phyloP scores from a whole-genome alignment of 2,329 filamentous ascomycete genomes.

The Fusarium sp. region DNA sequence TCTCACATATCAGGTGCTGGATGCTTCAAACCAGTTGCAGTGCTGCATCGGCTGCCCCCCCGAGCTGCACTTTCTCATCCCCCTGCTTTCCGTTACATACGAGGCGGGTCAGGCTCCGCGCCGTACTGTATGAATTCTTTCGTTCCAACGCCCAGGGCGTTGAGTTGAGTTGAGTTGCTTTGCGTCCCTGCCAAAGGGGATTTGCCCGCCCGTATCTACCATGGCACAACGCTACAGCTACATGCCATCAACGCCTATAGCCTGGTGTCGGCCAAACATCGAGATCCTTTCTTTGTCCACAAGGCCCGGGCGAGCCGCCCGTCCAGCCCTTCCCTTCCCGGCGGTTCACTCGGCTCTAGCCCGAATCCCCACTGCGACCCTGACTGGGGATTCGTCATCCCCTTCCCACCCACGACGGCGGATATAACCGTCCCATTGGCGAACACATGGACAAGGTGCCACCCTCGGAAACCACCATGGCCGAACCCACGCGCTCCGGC shows the following conservation, averaged over 20 bases:
- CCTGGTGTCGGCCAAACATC: conserved; percentile 40
- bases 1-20: conserved; percentile 30
- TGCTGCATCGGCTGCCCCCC: conserved; percentile 24
- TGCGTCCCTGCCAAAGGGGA: conserved; percentile 1
- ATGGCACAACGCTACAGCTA: background rate
- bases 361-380: conserved; percentile 50
- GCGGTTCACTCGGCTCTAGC: conserved; percentile 55
- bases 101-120: conserved; percentile 34
- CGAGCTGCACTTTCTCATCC: conserved; percentile 23
- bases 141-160: background rate
- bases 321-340: conserved; percentile 45
- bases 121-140: conserved; percentile 26
- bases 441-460: conserved; percentile 46
- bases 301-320: conserved; percentile 39
- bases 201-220: background rate
- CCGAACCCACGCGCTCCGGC: conserved; percentile 39
- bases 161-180: background rate
- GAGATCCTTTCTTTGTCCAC: conserved; percentile 41
- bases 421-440: conserved; percentile 52
- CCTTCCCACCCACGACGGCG: conserved; percentile 45
- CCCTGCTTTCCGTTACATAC: conserved; percentile 42
- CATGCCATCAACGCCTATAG: conserved; percentile 24
- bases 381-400: conserved; percentile 50
- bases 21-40: conserved; percentile 24
- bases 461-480: conserved; percentile 43